Evolutionary conservation across 148 eudicot species (phyloP).

Genomic region (Pharnaceum exiguum): DNA sequence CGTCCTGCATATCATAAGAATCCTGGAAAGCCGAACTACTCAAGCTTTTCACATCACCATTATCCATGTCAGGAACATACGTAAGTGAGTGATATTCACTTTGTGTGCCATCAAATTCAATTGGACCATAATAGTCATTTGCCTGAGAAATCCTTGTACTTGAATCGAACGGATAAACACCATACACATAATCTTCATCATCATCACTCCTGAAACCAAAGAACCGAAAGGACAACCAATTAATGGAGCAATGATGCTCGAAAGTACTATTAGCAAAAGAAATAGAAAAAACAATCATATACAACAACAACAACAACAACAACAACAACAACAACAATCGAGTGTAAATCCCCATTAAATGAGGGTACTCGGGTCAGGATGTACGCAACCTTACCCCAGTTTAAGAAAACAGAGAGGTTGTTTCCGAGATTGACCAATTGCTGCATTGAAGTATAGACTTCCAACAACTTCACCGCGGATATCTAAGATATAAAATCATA

Average conservation of each 20-base stretch:
- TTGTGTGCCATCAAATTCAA: conserved; percentile 36
- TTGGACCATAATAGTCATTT: conserved; percentile 43
- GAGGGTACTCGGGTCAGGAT: too few relatives aligned
- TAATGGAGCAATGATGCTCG: background rate
- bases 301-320: too few relatives aligned
- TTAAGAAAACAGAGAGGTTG: too few relatives aligned
- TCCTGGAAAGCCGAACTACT: conserved; percentile 40
- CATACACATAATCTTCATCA: conserved; percentile 52
- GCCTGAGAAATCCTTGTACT: conserved; percentile 33
- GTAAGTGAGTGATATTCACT: conserved; percentile 38
- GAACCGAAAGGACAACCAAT: conserved; percentile 2
- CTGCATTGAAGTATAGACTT: too few relatives aligned
- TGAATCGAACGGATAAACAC: conserved; percentile 39
- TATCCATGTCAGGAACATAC: conserved; percentile 54
- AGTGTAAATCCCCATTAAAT: too few relatives aligned
- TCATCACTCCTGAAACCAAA: conserved; percentile 56
- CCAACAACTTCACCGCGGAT: too few relatives aligned
- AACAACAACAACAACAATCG: too few relatives aligned
- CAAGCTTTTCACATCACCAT: conserved; percentile 32
- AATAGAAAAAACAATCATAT: too few relatives aligned
- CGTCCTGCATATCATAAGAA: conserved; percentile 40
- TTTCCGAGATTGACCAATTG: too few relatives aligned
- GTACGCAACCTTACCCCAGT: too few relatives aligned
- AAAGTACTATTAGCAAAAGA: too few relatives aligned
- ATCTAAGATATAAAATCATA: too few relatives aligned